Base-by-base conservation (phyloP, 2,329 filamentous ascomycete species). In the Fusarium virguliforme region DNA sequence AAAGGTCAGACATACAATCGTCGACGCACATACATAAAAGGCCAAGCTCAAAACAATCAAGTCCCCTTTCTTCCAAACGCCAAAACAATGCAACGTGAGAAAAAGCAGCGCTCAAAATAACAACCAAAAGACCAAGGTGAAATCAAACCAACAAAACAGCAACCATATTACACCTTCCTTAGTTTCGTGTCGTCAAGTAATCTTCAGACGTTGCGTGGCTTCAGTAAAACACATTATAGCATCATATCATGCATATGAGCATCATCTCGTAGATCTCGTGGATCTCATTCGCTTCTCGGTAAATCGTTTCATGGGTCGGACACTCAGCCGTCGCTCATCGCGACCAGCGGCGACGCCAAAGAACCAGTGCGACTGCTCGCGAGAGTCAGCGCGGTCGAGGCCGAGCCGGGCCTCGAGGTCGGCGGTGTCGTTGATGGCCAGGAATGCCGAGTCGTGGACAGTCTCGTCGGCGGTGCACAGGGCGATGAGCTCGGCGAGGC, bases 381-480 rank as follows among this genome's bases (percentile, higher is more conserved):
- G 83, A 59, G 78, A 76, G 60, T 82, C 76, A n/a, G 75, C 71
- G 48, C 80, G 79, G 34, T 84, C 82, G 46, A 88, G 84, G 56
- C 93, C 90, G 3, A 97, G 83, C 43, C 92, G 85, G 0, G 87
- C 89, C 24, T 91, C 86, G 22, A 98, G 86, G 70, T 94, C 91
- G 0, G 84, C 84, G 70, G 90, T 91, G n/a, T 86, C 90, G 30
- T 86, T 84, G 3, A 91, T 89, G 38, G 90, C 87, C 56, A 90
- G 86, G 78, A 98, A 95, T 0, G 92, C 88, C 9, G 90, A 86
- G 76, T 97, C 94, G 6, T 88, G 85, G 2, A 93, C 83, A 18
- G 97, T 83, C 26, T 91, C 91, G 46, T 90, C 91, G 72, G 91
- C 90, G 65, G 93, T 90, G 43, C 95, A 85, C 78, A 95, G 95